Percentiles rank a stretch among this genome's conserved stretches.
phyloP scores from a whole-genome alignment of 2,329 filamentous ascomycete genomes.

The Phialophora expanda region DNA sequence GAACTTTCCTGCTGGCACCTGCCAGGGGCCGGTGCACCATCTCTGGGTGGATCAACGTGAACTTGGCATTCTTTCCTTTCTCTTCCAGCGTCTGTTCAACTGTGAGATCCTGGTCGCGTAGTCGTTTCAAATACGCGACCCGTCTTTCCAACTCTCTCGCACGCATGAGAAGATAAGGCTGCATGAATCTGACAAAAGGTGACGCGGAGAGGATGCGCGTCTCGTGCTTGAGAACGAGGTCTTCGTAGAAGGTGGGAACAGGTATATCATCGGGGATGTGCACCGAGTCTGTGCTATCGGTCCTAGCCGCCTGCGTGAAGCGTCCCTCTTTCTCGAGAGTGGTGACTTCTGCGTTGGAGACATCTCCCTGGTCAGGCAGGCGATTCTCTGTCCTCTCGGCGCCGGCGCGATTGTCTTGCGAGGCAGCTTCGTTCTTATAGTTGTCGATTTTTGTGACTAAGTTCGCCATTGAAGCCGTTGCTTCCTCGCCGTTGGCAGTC shows the following conservation, averaged over 20 bases:
- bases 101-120: conserved; percentile 71
- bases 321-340: conserved; percentile 28
- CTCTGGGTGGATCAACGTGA: conserved; percentile 89
- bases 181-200: conserved; percentile 92
- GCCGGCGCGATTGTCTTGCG: conserved; percentile 23
- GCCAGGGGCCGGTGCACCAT: conserved; percentile 89
- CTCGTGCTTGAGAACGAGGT: conserved; percentile 90
- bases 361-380: conserved; percentile 8
- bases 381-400: conserved; percentile 29
- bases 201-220: conserved; percentile 94
- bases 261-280: conserved; percentile 77
- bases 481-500: conserved; percentile 19
- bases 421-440: conserved; percentile 5
- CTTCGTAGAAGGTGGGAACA: conserved; percentile 90
- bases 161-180: conserved; percentile 90
- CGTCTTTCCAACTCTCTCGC: conserved; percentile 88
- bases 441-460: conserved; percentile 1
- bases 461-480: conserved; percentile 5
- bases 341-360: conserved; percentile 33
- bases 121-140: conserved; percentile 77
- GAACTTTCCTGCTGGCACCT: conserved; percentile 81
- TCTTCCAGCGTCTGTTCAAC: conserved; percentile 59
- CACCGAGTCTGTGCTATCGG: conserved; percentile 54
- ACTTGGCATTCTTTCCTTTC: conserved; percentile 70
- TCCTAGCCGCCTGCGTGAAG: conserved; percentile 26